Percentiles rank a stretch among this genome's conserved stretches.
phyloP scores from a whole-genome alignment of 257 asterid species.

The Paulownia fortunei region DNA sequence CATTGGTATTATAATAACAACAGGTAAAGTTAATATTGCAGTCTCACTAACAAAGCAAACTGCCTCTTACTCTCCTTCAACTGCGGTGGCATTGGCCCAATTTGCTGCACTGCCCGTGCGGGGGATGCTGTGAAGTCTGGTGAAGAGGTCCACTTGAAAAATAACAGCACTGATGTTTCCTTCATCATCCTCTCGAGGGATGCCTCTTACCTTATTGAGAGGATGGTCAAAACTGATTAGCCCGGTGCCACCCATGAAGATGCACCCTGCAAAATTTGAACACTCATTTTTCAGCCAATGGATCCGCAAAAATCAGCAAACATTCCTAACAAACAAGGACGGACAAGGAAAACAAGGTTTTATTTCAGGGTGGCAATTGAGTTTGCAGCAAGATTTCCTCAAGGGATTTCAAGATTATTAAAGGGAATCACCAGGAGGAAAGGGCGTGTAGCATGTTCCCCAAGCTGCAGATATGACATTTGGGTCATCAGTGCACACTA shows the following conservation, averaged over 20 bases:
- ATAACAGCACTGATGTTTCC: conserved; percentile 47
- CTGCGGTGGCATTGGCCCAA: conserved; percentile 53
- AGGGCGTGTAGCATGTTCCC: conserved; percentile 61
- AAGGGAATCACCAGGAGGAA: conserved; percentile 66
- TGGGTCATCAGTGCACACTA: conserved; percentile 70
- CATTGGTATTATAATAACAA: not conserved
- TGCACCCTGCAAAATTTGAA: conserved; percentile 54
- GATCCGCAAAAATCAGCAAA: not conserved
- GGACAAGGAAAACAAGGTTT: too few relatives aligned
- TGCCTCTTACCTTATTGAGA: conserved; percentile 55
- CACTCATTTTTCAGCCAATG: not conserved
- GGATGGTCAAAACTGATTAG: conserved; percentile 65
- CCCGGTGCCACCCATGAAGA: conserved; percentile 57
- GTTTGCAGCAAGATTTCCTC: not conserved
- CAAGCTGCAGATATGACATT: conserved; percentile 57
- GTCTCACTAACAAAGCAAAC: not conserved
- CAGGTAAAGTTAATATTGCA: not conserved
- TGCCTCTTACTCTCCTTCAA: conserved; percentile 40
- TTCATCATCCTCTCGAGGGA: conserved; percentile 47
- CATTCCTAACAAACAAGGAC: not conserved
- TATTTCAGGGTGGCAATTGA: not conserved
- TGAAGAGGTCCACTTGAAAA: conserved; percentile 64
- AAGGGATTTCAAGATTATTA: not conserved
- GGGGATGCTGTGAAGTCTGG: conserved; percentile 60
- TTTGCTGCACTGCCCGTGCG: conserved; percentile 68